phyloP scores from a whole-genome alignment of 192 early-diverging fungal species.

The Obelidium mucronatum region DNA sequence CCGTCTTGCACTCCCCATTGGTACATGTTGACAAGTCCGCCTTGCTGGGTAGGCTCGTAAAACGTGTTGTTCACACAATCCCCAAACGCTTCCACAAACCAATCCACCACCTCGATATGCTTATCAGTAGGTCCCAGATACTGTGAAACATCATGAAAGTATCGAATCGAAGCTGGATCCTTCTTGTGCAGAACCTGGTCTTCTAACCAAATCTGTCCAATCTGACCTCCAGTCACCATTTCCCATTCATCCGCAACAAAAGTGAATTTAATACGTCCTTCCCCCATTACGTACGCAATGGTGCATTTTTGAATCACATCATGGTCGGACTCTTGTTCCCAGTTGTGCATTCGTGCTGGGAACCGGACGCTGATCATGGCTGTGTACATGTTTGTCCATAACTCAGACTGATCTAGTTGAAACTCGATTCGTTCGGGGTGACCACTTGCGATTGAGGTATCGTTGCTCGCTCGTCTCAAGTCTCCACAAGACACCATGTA shows the following conservation, averaged over 20 bases:
- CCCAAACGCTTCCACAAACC: slow-evolving; percentile 15
- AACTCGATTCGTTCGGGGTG: not conserved
- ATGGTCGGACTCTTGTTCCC: not conserved
- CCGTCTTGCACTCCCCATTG: slow-evolving; percentile 14
- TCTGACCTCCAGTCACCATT: slow-evolving; percentile 36
- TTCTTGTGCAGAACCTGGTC: not conserved
- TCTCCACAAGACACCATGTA: slow-evolving; percentile 14
- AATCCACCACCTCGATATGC: slow-evolving; percentile 9
- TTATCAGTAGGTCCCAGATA: slow-evolving; percentile 5
- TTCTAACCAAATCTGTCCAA: slow-evolving; percentile 1
- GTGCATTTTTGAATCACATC: slow-evolving; percentile 6
- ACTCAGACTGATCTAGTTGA: not conserved
- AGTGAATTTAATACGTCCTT: slow-evolving; percentile 6
- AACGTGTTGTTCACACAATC: not conserved
- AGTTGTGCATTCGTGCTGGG: slow-evolving; percentile 3
- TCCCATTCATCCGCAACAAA: slow-evolving; percentile 33
- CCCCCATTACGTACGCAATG: not conserved
- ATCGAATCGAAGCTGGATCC: not conserved
- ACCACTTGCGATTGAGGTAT: not conserved
- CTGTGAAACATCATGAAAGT: slow-evolving; percentile 15
- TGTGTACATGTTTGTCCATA: slow-evolving; percentile 11
- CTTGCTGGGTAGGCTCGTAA: slow-evolving; percentile 12
- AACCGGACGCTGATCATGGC: not conserved
- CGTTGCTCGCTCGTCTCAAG: not conserved
- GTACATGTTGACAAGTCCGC: not conserved